phyloP scores from a whole-genome alignment of 352 stramenopile genomes.

The Thalassiosira livingstoniorum region DNA sequence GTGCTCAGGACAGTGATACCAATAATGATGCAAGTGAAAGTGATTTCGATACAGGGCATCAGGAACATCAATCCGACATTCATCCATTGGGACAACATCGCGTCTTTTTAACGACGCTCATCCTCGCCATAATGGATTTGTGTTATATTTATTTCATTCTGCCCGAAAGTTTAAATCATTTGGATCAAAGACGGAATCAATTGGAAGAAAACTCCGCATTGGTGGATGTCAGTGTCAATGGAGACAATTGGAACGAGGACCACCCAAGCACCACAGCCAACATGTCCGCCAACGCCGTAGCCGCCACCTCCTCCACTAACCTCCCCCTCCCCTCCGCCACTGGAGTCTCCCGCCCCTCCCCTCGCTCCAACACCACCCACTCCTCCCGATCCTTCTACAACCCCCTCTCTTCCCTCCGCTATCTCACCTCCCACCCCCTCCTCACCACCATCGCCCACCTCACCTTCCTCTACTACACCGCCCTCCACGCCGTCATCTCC shows the following conservation, averaged over 20 bases:
- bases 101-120: conserved; percentile 84
- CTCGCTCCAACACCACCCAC: conserved; percentile 30
- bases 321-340: conserved; percentile 33
- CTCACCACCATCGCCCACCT: conserved; percentile 83
- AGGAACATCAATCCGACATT: conserved; percentile 22
- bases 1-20: background rate
- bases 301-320: conserved; percentile 44
- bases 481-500: conserved; percentile 88
- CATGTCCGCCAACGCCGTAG: conserved; percentile 24
- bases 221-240: conserved; percentile 3
- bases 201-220: conserved; percentile 41
- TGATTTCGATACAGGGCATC: background rate
- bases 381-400: conserved; percentile 69
- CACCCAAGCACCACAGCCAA: background rate
- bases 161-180: conserved; percentile 77
- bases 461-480: conserved; percentile 90
- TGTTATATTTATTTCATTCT: conserved; percentile 87
- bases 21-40: background rate
- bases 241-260: conserved; percentile 9
- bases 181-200: conserved; percentile 22
- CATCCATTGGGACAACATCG: conserved; percentile 59
- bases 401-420: conserved; percentile 76
- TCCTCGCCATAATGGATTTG: conserved; percentile 85
- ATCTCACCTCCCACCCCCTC: conserved; percentile 83
- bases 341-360: conserved; percentile 43